Conservation (phyloP, 2,329 filamentous ascomycete genomes). For the Aaosphaeria arxii region DNA sequence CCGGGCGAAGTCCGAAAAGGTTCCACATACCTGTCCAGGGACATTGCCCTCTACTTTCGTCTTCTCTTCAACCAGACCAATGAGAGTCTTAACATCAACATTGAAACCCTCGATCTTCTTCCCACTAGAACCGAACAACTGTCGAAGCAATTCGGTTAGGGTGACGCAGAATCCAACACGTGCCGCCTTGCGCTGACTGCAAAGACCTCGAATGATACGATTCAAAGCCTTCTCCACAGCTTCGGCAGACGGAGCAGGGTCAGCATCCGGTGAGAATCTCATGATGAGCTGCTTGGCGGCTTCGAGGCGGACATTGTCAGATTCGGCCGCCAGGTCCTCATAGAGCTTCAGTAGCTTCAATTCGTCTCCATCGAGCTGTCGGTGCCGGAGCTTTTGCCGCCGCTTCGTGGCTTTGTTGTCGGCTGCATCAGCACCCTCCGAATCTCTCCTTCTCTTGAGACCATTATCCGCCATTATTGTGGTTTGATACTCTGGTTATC, state of each 20-base stretch:
- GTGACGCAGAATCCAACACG: slow-evolving; percentile 87
- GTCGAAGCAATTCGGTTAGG: slow-evolving; percentile 73
- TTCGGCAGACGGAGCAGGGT: slow-evolving; percentile 27
- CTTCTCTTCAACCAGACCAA: slow-evolving; percentile 52
- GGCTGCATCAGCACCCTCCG: slow-evolving; percentile 10
- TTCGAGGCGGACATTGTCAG: slow-evolving; percentile 41
- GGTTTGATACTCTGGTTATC: not conserved
- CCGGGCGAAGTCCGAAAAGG: not conserved
- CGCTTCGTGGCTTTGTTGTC: slow-evolving; percentile 26
- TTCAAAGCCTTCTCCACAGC: slow-evolving; percentile 40
- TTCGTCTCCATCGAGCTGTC: slow-evolving; percentile 39
- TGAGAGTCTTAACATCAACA: slow-evolving; percentile 40
- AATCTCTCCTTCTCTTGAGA: slow-evolving; percentile 26
- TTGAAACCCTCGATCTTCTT: slow-evolving; percentile 29
- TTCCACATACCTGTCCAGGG: slow-evolving; percentile 49
- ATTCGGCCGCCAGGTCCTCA: slow-evolving; percentile 47
- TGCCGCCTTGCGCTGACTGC: slow-evolving; percentile 85
- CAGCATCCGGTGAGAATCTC: slow-evolving; percentile 38
- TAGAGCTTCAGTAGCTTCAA: slow-evolving; percentile 45
- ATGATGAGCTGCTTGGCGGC: slow-evolving; percentile 46
- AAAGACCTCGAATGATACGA: slow-evolving; percentile 76
- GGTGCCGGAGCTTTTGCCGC: slow-evolving; percentile 7
- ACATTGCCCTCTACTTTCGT: slow-evolving; percentile 53
- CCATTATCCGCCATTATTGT: slow-evolving; percentile 21
- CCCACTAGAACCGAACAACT: slow-evolving; percentile 58